Evolutionary conservation across 306 rosid genomes (phyloP), one percentile per base, ranked within the genome.

Genomic region (Corylus americana): DNA sequence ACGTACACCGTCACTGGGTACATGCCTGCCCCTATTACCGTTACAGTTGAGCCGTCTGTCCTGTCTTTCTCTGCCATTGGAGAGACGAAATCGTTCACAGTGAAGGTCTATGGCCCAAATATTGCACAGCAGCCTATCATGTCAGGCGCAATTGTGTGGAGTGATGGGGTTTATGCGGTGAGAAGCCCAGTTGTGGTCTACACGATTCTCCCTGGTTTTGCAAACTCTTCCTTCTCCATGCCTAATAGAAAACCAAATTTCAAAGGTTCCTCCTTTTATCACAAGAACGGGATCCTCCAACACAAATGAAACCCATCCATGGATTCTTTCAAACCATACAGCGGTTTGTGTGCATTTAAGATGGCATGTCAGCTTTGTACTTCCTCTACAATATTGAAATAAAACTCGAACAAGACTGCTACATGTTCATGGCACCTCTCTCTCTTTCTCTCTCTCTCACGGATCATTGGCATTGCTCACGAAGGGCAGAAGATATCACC

Each of bases 161-260:
- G 3, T 2, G 77, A 84, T 31, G 82, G 77, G 16, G 12, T 1
- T 49, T 71, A 74, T 74, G 14, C 1, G 49, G 88, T 78, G 72
- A 78, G 85, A 71, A 78, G 74, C 37, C 84, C 84, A 4, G 18
- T 86, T 27, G 82, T 86, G 7, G 68, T 74, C 29, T 80, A 80
- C 77, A 83, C 66, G 18, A 62, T 83, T 54, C 68, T 86, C 27
- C 81, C 83, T 5, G 80, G 85, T 59, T 12, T 68, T 39, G 10
- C 51, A 8, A 0, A 7, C 18, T 18, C 70, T 7, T 1, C 35
- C 14, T 5, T 3, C 20, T 50, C 47, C 59, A 22, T 1, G 22
- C 35, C 72, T 25, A 8, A 22, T 49, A 79, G 68, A 18, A 68
- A 63, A 25, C 45, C 79, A 64, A 11, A 31, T 17, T 72, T 67